Conservation (phyloP, 2,329 filamentous ascomycete species). For the Talaromyces marneffei region DNA sequence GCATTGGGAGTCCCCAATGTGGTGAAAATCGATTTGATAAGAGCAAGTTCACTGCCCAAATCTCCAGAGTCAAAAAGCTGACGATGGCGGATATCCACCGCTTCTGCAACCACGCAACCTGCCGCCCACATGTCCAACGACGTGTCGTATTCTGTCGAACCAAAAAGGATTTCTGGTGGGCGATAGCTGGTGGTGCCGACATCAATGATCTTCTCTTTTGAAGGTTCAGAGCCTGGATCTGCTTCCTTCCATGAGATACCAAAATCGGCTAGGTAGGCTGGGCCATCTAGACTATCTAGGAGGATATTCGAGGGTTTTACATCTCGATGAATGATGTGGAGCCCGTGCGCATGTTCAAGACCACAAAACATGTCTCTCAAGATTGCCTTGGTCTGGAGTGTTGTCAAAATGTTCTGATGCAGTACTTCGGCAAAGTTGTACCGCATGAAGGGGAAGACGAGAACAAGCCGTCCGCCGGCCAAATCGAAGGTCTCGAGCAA, state of each 20-base stretch:
- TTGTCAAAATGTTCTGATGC: constrained; percentile 37
- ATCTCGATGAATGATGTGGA: constrained; percentile 84
- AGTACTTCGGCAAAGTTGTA: constrained; percentile 67
- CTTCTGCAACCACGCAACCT: constrained; percentile 77
- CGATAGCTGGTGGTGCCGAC: constrained; percentile 91
- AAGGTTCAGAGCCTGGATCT: constrained; percentile 54
- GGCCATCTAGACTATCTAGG: constrained; percentile 59
- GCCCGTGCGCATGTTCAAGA: constrained; percentile 63
- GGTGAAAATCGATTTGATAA: constrained; percentile 89
- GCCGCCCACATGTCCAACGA: constrained; percentile 84
- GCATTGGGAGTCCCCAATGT: constrained; percentile 79
- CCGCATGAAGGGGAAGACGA: constrained; percentile 80
- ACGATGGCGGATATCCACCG: constrained; percentile 50
- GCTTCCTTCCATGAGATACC: constrained; percentile 78
- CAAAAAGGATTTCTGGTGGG: constrained; percentile 85
- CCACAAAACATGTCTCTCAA: constrained; percentile 66
- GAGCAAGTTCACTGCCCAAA: constrained; percentile 81
- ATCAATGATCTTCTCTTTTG: constrained; percentile 72
- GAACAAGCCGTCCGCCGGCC: constrained; percentile 65
- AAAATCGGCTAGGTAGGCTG: constrained; percentile 82
- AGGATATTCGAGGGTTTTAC: constrained; percentile 89
- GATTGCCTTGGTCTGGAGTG: constrained; percentile 42
- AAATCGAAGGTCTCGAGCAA: constrained; percentile 66
- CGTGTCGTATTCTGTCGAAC: constrained; percentile 64
- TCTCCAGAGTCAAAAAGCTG: constrained; percentile 82